Evolutionary conservation across 1,139 yeast species (phyloP), one percentile per base, ranked within the genome.

Genomic region (Candida sanyaensis): DNA sequence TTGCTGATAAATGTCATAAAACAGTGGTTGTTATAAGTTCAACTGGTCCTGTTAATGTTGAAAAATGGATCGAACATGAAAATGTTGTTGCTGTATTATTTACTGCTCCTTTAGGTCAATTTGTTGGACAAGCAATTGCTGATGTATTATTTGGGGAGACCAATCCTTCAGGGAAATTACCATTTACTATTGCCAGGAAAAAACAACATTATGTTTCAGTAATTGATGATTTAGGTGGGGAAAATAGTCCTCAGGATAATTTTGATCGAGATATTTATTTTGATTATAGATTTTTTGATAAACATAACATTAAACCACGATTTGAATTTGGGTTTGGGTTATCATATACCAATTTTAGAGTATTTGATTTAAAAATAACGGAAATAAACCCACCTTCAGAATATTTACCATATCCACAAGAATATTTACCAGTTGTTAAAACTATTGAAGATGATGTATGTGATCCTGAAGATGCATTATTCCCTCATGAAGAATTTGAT

Each of bases 311-410:
- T 36, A 73, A 73, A 54, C 86, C 87, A 23, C 65, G 86, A 42
- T 84, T 65, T 61, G 86, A 80, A 52, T 83, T 83, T 64, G 88
- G 88, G 1, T 80, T 60, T 63, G 88, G 88, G 6, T 65, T 83
- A 49, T 80, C 85, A 2, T 83, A 80, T 58, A 72, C 86, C 1
- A 68, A 64, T 43, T 83, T 80, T 55, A 62, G 70, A 34, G 60
- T 79, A 21, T 62, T 65, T 13, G 73, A 69, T 49, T 64, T 75
- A 50, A 64, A 66, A 41, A 73, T 81, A 31, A 59, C 60, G 17
- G 78, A 77, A 56, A 64, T 75, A 1, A 62, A 63, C 45, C 62
- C 77, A 4, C 83, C 84, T 8, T 63, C 77, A 2, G 75, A 76
- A 49, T 75, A 73, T 51, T 66, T 81, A 44, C 83, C 84, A 1